Evolutionary conservation across 2,329 filamentous ascomycete genomes (phyloP).

Genomic region (Diaporthe aspalathi): DNA sequence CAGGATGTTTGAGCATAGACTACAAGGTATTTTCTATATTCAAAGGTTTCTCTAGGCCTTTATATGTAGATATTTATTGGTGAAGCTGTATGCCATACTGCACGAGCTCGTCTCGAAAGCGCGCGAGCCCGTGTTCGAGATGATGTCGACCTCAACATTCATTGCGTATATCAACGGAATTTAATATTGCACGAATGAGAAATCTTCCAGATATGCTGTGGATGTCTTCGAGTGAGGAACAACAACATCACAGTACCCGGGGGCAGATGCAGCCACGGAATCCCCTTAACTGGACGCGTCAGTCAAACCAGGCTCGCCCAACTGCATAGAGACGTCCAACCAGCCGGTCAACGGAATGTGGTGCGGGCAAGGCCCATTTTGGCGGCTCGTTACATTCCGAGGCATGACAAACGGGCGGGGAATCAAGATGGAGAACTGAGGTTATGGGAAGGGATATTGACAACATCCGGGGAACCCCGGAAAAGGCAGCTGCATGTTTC

Average conservation of each 20-base stretch:
- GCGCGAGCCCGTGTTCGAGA: background rate
- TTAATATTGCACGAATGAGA: slow-evolving; percentile 13
- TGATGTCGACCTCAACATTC: background rate
- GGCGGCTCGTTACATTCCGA: slow-evolving; percentile 23
- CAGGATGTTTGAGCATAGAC: background rate
- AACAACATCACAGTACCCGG: background rate
- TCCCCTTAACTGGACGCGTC: background rate
- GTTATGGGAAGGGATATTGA: background rate
- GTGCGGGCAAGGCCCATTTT: background rate
- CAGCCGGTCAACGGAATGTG: background rate
- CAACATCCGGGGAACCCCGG: background rate
- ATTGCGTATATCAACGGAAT: background rate
- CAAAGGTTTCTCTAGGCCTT: background rate
- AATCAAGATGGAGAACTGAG: background rate
- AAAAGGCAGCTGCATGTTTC: background rate
- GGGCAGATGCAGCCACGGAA: background rate
- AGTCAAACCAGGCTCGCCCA: background rate
- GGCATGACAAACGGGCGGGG: background rate
- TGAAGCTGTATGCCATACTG: background rate
- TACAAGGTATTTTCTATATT: background rate
- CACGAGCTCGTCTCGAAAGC: background rate
- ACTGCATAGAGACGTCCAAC: background rate
- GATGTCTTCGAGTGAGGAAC: background rate
- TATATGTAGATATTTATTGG: background rate
- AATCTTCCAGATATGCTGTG: background rate